Conservation (phyloP, 257 asterid species). For the Ligustrum vulgare region DNA sequence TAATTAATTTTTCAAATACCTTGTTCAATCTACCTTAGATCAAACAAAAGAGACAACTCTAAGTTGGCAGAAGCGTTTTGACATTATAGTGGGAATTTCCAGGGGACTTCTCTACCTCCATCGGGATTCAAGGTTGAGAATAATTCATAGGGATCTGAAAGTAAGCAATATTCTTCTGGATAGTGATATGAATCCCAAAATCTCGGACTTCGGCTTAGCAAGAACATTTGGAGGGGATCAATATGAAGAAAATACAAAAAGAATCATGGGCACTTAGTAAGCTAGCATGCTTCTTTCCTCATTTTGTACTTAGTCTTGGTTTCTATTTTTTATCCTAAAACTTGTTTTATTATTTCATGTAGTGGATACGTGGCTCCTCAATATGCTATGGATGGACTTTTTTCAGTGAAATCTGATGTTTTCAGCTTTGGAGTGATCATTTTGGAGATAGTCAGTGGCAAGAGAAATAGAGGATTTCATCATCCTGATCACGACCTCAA, state of each 20-base stretch:
- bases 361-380: constrained; percentile 45
- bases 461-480: constrained; percentile 32
- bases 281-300: constrained; percentile 1
- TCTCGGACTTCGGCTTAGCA: constrained; percentile 38
- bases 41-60: constrained; percentile 20
- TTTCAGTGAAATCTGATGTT: constrained; percentile 35
- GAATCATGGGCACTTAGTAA: constrained; percentile 44
- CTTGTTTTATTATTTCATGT: neutral
- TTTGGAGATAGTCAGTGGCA: constrained; percentile 36
- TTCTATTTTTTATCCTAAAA: neutral
- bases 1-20: neutral
- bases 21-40: constrained; percentile 16
- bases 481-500: constrained; percentile 34
- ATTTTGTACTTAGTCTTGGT: neutral
- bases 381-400: constrained; percentile 34
- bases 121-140: constrained; percentile 31
- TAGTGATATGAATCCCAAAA: constrained; percentile 33
- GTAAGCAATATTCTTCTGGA: constrained; percentile 37
- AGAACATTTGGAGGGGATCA: constrained; percentile 37
- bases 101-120: constrained; percentile 31
- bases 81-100: constrained; percentile 27
- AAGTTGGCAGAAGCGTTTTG: constrained; percentile 27
- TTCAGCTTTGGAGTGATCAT: constrained; percentile 41
- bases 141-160: constrained; percentile 43
- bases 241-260: constrained; percentile 30